Conservation (phyloP, 306 rosid genomes). For the Elaeagnus macrophylla region DNA sequence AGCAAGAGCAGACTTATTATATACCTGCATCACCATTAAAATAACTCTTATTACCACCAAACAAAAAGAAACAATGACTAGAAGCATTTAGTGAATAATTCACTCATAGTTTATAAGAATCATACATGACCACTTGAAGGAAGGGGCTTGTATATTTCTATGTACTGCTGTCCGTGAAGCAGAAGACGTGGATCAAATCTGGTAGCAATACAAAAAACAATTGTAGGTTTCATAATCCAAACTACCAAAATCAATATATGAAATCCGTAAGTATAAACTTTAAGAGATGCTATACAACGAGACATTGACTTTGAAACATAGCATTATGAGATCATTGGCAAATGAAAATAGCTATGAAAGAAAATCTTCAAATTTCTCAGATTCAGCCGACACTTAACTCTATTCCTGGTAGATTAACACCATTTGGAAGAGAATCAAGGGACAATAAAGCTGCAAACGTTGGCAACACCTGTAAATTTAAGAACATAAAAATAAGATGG, state of each 20-base stretch:
- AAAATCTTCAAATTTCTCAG: conserved; percentile 1
- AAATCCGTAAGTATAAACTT: conserved; percentile 3
- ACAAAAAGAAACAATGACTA: too few species aligned
- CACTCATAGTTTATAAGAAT: conserved; percentile 15
- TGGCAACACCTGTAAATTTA: conserved; percentile 58
- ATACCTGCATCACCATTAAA: conserved; percentile 48
- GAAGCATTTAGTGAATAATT: neutral
- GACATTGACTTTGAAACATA: too few species aligned
- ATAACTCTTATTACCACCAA: conserved; percentile 13
- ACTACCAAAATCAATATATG: conserved; percentile 6
- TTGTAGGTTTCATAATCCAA: neutral
- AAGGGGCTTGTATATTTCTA: conserved; percentile 73
- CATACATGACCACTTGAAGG: conserved; percentile 71
- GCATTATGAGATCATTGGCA: too few species aligned
- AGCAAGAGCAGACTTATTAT: conserved; percentile 55
- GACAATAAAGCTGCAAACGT: conserved; percentile 68
- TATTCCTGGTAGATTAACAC: conserved; percentile 51
- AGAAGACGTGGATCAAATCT: conserved; percentile 83
- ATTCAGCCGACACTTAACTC: conserved; percentile 50
- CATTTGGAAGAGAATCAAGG: conserved; percentile 19
- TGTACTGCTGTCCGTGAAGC: conserved; percentile 87
- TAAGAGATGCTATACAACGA: too few species aligned
- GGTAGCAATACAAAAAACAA: conserved; percentile 17
- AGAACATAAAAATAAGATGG: neutral
- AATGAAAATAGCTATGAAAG: too few species aligned